phyloP scores from a whole-genome alignment of 495 filamentous ascomycete genomes.

The Pyrenopolyporus hunteri region DNA sequence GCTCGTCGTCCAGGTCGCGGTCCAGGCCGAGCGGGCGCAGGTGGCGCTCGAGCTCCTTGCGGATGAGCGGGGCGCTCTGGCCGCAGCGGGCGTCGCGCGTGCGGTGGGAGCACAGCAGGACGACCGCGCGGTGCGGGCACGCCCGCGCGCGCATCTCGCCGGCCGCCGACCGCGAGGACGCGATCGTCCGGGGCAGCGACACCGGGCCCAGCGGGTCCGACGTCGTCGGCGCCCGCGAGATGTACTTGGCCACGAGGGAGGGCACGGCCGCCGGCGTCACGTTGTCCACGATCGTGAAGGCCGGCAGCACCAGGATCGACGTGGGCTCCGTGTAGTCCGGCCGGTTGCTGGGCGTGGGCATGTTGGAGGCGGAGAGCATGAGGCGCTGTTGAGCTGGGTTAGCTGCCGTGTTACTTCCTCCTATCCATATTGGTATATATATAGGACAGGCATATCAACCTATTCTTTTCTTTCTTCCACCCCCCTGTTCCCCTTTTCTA shows the following conservation, averaged over 20 bases:
- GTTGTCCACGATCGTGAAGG: conserved; percentile 84
- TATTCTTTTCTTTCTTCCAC: no score
- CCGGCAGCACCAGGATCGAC: conserved; percentile 82
- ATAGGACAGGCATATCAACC: no score
- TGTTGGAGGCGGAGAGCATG: conserved; percentile 94
- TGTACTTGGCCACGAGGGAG: conserved; percentile 70
- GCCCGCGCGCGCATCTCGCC: conserved; percentile 67
- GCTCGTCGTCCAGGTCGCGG: conserved; percentile 83
- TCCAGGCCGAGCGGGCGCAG: conserved; percentile 82
- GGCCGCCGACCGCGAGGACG: conserved; percentile 60
- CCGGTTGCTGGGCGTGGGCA: conserved; percentile 71
- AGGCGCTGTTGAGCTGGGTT: conserved; percentile 69
- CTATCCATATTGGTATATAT: neutral
- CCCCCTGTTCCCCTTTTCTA: no score
- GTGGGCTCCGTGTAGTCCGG: conserved; percentile 69
- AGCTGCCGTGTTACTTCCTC: neutral
- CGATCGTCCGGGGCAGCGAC: conserved; percentile 47
- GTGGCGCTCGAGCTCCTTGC: conserved; percentile 87
- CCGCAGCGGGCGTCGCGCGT: conserved; percentile 95
- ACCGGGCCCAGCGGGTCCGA: conserved; percentile 67
- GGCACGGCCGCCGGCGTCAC: conserved; percentile 79
- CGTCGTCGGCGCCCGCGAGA: conserved; percentile 77
- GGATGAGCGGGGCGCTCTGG: conserved; percentile 85
- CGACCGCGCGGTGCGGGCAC: conserved; percentile 80
- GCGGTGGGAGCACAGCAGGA: conserved; percentile 91